Base-by-base conservation (phyloP, 768 basidiomycete species). In the Russula emetica region DNA sequence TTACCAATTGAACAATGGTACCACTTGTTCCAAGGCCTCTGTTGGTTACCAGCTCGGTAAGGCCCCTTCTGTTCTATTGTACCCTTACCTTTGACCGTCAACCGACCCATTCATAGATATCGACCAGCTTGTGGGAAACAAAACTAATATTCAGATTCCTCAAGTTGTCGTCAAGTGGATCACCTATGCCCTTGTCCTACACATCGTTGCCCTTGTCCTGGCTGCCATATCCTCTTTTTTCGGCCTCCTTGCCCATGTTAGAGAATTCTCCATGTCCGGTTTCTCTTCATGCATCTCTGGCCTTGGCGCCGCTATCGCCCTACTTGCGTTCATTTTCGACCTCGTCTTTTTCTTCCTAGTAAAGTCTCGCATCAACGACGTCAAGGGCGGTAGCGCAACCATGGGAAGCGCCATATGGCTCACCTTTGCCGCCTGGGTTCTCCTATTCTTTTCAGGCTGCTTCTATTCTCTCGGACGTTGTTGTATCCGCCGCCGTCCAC, bases 341-440 rank as follows among this genome's bases (percentile, higher is more conserved):
- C 76, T 98, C 62, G 89, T 83, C 68, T 77, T 97, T 62, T 98
- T 98, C 78, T 93, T 92, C 79, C 76, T 96, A 61, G 91, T 91
- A 62, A 94, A 88, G 71, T 77, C 89, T 50, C 85, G 94, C 58
- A 88, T 99, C 74, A 89, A 91, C 72, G 64, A 70, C 20, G 82
- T 85, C n/a, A 69, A 79, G 5, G 86, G 93, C 22, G 94, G 91
- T 6, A 79, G 79, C 0, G 94, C 96, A 0, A 76, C 79, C 22
- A 88, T 95, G 9, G 95, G 95, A n/a, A 87, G 82, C 63, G 93
- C 90, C 24, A 83, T 95, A 49, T 98, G 95, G 95, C 77, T 98
- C 52, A 93, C 92, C 2, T 83, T 98, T 38, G 88, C 84, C 1
- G 91, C 92, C 0, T 94, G 89, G 83, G 28, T 95, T 20, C 78